Percentiles rank a stretch among this genome's conserved stretches.
Conservation (phyloP, 2,329 filamentous ascomycete species). For the Cladosporium oxysporum region DNA sequence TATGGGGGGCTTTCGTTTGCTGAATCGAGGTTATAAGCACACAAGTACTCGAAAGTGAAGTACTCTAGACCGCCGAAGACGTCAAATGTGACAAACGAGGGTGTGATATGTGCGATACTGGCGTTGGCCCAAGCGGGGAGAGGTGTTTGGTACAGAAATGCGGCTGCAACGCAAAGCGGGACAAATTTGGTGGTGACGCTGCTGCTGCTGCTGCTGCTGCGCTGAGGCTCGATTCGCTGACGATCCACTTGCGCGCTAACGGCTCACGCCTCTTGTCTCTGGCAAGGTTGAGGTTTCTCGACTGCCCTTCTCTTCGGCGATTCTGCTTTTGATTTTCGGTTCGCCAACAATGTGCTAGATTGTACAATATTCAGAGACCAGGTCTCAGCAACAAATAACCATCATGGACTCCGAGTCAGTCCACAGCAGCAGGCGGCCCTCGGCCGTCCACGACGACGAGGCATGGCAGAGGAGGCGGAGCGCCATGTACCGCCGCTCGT, state of each 20-base stretch:
- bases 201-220: not conserved
- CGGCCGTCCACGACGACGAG: constrained; percentile 14
- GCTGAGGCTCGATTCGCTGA: constrained; percentile 1
- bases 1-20: not conserved
- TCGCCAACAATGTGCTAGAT: constrained; percentile 8
- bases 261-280: constrained; percentile 6
- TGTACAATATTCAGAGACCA: not conserved
- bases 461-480: constrained; percentile 21
- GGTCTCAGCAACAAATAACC: constrained; percentile 3
- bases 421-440: constrained; percentile 12
- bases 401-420: constrained; percentile 14
- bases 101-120: constrained; percentile 2
- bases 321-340: not conserved
- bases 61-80: not conserved
- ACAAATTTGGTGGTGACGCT: constrained; percentile 9
- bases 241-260: not conserved
- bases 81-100: not conserved
- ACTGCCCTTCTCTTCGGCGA: not conserved
- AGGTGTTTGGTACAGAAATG: constrained; percentile 4
- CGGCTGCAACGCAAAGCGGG: constrained; percentile 3
- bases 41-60: not conserved
- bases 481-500: constrained; percentile 61
- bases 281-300: not conserved
- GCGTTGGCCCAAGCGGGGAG: constrained; percentile 6
- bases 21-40: not conserved